Conservation (phyloP, 257 asterid species). For the Capsicum pubescens region DNA sequence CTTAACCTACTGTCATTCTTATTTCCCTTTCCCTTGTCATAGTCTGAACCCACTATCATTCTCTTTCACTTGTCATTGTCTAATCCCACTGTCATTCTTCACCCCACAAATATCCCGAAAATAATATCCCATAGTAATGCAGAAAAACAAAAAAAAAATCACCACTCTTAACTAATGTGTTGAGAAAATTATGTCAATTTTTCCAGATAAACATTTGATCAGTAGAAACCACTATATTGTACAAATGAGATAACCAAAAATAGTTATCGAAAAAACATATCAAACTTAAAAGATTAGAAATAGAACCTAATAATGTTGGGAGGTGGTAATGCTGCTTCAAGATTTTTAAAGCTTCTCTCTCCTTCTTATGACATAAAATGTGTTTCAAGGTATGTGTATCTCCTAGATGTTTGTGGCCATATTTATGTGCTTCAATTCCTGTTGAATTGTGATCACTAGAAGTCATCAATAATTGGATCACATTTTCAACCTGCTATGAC, state of each 20-base stretch:
- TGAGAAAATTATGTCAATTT: neutral
- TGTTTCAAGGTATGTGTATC: conserved; percentile 86
- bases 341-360: conserved; percentile 79
- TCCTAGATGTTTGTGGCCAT: conserved; percentile 47
- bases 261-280: neutral
- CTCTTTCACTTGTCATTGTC: too few relatives aligned
- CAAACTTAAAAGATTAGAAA: neutral
- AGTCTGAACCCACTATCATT: too few relatives aligned
- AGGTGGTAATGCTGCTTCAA: conserved; percentile 73
- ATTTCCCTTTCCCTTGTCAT: too few relatives aligned
- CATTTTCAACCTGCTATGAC: conserved; percentile 65
- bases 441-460: conserved; percentile 71
- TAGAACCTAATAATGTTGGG: conserved; percentile 84
- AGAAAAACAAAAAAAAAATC: too few relatives aligned
- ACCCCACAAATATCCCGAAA: too few relatives aligned
- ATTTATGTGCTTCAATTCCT: conserved; percentile 33
- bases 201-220: neutral
- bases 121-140: too few relatives aligned
- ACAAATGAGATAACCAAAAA: neutral
- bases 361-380: conserved; percentile 92
- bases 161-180: too few relatives aligned
- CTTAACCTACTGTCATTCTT: too few relatives aligned
- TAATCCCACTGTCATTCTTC: too few relatives aligned
- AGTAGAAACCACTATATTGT: neutral
- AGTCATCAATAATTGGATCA: conserved; percentile 76